Base-by-base conservation (phyloP, 306 rosid species). In the Quercus parvula region DNA sequence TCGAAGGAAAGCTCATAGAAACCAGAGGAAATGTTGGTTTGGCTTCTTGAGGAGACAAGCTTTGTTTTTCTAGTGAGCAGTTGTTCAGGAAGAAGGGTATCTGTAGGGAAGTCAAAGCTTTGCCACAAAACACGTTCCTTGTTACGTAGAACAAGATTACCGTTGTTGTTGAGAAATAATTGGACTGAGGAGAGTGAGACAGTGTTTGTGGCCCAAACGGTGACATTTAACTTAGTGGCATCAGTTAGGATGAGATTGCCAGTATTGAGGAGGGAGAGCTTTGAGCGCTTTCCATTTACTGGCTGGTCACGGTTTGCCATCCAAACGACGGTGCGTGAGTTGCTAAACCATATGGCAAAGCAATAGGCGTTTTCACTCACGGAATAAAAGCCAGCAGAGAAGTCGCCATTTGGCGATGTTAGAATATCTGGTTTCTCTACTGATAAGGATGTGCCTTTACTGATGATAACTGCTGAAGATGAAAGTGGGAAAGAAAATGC, bases 31-130 rank as follows among this genome's bases (percentile, higher is more conserved):
- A 41, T 44, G 59, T 78, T 82, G 24, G 12, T 56, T 18, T 44
- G 38, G 22, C 80, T 78, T 84, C 82, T 84, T 10, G 79, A 52
- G 4, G 89, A 80, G 22, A 82, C 73, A 19, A 82, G 83, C 6
- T 49, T 15, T 7, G 86, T 56, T 31, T 33, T 5, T 20, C 84
- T 80, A 2, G 85, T 81, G 11, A 84, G 56, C 4, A 1, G 76
- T 35, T 86, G 92, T 2, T 28, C 56, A 2, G 92, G 90, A 76
- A 89, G 81, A 0, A 89, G 84, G 2, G 90, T 86, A n/a, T 89
- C 84, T 0, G 86, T 86, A 0, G 92, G 92, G 5, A 64, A 70
- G 46, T 84, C 83, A 75, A 86, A 86, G 62, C 88, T 89, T 67
- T 84, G 80, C 90, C 92, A 86, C 19, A 84, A 59, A 49, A n/a